Evolutionary conservation across 352 stramenopile genomes (phyloP).

Genomic region (Globisporangium orthogonon): DNA sequence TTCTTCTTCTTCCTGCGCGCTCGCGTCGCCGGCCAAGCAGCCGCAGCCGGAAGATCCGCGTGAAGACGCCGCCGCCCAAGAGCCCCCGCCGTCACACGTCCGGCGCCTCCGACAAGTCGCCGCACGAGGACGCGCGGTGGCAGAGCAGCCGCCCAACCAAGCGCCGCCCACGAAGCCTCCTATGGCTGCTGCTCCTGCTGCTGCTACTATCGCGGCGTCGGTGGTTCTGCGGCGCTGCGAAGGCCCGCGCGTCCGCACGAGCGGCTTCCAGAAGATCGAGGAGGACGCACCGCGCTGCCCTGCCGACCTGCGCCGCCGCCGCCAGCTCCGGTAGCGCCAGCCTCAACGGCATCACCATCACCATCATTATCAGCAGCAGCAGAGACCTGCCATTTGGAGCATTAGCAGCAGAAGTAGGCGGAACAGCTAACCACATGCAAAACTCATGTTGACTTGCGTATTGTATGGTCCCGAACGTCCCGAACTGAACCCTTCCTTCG

Average conservation of each 20-base stretch:
- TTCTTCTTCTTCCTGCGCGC: too few relatives aligned
- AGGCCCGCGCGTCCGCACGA: slow-evolving; percentile 56
- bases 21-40: background rate
- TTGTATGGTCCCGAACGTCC: slow-evolving; percentile 6
- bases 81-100: too few relatives aligned
- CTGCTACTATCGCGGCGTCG: background rate
- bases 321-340: slow-evolving; percentile 14
- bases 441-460: background rate
- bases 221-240: slow-evolving; percentile 48
- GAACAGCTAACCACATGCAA: too few relatives aligned
- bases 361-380: background rate
- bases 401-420: too few relatives aligned
- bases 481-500: slow-evolving; percentile 2
- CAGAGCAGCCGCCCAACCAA: background rate
- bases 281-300: slow-evolving; percentile 38
- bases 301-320: slow-evolving; percentile 22
- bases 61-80: background rate
- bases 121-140: background rate
- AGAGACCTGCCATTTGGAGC: background rate
- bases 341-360: slow-evolving; percentile 7
- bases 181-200: slow-evolving; percentile 14
- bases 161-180: too few relatives aligned
- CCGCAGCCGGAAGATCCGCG: background rate
- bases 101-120: background rate
- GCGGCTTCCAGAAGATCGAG: slow-evolving; percentile 78